Conservation (phyloP, 2,329 filamentous ascomycete species). For the Zymoseptoria pseudotritici region DNA sequence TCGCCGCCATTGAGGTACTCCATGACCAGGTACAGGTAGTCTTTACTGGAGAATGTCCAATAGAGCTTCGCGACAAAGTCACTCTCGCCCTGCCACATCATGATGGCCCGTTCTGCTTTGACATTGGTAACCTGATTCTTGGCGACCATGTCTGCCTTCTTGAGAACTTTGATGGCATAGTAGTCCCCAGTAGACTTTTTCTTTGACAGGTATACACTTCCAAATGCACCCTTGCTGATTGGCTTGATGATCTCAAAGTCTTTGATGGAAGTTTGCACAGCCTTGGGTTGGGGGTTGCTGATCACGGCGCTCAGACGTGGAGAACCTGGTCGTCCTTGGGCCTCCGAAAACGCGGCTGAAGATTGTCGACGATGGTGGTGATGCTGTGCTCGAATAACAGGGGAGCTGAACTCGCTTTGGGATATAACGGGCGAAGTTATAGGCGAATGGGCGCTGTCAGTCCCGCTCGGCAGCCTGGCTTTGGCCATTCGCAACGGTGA, state of each 20-base stretch:
- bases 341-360: conserved; percentile 72
- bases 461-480: conserved; percentile 57
- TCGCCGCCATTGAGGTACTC: conserved; percentile 97
- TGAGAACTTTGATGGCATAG: conserved; percentile 95
- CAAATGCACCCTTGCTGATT: conserved; percentile 97
- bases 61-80: conserved; percentile 98
- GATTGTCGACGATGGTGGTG: conserved; percentile 79
- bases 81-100: conserved; percentile 99
- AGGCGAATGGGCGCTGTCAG: conserved; percentile 69
- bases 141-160: conserved; percentile 99
- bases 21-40: conserved; percentile 98
- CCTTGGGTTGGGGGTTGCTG: conserved; percentile 74
- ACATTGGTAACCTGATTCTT: conserved; percentile 99
- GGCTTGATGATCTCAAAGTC: conserved; percentile 99
- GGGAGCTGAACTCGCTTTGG: conserved; percentile 72
- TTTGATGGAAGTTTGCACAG: conserved; percentile 91
- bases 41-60: conserved; percentile 99
- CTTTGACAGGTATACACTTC: conserved; percentile 94
- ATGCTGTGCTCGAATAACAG: conserved; percentile 50
- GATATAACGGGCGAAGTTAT: conserved; percentile 83
- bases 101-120: conserved; percentile 95
- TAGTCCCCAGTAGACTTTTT: conserved; percentile 99
- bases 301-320: conserved; percentile 71
- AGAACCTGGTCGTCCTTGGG: conserved; percentile 61
- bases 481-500: conserved; percentile 82